Evolutionary conservation across 768 basidiomycete genomes (phyloP).

Genomic region (Lepiota venenata): DNA sequence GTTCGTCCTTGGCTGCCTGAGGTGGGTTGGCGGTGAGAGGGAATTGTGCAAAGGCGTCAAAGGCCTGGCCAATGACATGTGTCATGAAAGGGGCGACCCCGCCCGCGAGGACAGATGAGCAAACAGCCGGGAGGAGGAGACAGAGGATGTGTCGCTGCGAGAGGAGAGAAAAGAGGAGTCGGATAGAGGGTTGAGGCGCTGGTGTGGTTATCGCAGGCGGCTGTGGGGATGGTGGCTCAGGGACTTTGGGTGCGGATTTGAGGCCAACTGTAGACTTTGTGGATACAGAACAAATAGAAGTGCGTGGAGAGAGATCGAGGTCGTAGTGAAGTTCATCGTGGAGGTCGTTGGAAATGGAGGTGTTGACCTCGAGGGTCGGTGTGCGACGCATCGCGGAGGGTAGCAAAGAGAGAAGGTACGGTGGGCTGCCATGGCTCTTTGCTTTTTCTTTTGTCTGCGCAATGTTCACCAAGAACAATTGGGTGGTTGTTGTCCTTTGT

Average conservation of each 20-base stretch:
- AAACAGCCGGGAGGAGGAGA: conserved; percentile 61
- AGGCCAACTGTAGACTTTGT: conserved; percentile 1
- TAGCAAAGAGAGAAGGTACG: conserved; percentile 6
- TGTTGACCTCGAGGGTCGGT: conserved; percentile 20
- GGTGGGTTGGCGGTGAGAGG: conserved; percentile 28
- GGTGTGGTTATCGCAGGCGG: conserved; percentile 8
- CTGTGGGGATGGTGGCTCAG: neutral
- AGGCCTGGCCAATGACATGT: conserved; percentile 70
- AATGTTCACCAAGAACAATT: conserved; percentile 14
- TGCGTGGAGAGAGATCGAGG: conserved; percentile 20
- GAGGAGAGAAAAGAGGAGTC: conserved; percentile 65
- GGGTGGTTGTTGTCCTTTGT: conserved; percentile 13
- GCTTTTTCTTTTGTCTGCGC: conserved; percentile 14
- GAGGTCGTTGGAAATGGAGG: conserved; percentile 13
- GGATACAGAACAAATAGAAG: conserved; percentile 19
- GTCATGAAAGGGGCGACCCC: conserved; percentile 88
- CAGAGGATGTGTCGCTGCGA: conserved; percentile 50
- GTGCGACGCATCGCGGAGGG: conserved; percentile 19
- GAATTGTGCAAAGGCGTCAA: conserved; percentile 62
- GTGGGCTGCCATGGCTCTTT: neutral
- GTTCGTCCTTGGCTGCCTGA: conserved; percentile 39
- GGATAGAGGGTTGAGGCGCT: conserved; percentile 39
- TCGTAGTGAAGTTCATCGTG: conserved; percentile 19
- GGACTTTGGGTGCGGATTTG: neutral
- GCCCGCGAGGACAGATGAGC: conserved; percentile 60